Percentiles rank a stretch among this genome's conserved stretches.
phyloP scores from a whole-genome alignment of 2,329 filamentous ascomycete genomes.

The Fusarium torreyae region DNA sequence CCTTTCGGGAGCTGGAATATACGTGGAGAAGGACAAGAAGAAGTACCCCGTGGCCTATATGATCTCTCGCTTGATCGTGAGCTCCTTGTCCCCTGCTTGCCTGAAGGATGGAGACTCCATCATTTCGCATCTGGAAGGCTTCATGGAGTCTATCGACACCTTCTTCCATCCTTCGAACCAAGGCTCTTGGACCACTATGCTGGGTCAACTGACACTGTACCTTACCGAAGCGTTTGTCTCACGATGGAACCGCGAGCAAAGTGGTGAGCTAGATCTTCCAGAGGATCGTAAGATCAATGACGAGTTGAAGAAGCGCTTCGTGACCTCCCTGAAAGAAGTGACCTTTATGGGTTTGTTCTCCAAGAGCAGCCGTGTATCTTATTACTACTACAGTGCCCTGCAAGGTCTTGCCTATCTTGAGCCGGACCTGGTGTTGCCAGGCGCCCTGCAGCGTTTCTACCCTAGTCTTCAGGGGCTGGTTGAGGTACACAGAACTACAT shows the following conservation, averaged over 20 bases:
- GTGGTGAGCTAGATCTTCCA: slow-evolving; percentile 90
- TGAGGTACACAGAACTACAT: slow-evolving; percentile 96
- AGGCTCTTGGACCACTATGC: slow-evolving; percentile 88
- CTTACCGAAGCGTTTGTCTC: slow-evolving; percentile 97
- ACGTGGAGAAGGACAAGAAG: slow-evolving; percentile 92
- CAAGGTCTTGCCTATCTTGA: slow-evolving; percentile 93
- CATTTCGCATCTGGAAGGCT: slow-evolving; percentile 86
- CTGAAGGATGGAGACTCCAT: slow-evolving; percentile 84
- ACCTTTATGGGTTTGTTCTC: slow-evolving; percentile 99
- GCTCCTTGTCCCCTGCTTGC: slow-evolving; percentile 90
- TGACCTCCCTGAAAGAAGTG: slow-evolving; percentile 89
- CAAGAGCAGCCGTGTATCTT: slow-evolving; percentile 92
- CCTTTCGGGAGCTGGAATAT: slow-evolving; percentile 84
- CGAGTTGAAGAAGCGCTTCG: slow-evolving; percentile 89
- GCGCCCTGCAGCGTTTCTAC: slow-evolving; percentile 95
- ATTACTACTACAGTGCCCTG: slow-evolving; percentile 90
- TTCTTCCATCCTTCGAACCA: slow-evolving; percentile 99
- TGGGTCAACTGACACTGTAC: slow-evolving; percentile 93
- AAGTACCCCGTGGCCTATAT: slow-evolving; percentile 94
- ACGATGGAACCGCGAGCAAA: slow-evolving; percentile 96
- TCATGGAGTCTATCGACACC: slow-evolving; percentile 96
- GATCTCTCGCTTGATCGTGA: slow-evolving; percentile 92
- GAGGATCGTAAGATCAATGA: slow-evolving; percentile 83
- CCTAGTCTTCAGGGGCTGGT: slow-evolving; percentile 96
- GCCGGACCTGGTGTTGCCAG: slow-evolving; percentile 90